Evolutionary conservation across 306 rosid genomes (phyloP).

Genomic region (Rubus parviflorus): DNA sequence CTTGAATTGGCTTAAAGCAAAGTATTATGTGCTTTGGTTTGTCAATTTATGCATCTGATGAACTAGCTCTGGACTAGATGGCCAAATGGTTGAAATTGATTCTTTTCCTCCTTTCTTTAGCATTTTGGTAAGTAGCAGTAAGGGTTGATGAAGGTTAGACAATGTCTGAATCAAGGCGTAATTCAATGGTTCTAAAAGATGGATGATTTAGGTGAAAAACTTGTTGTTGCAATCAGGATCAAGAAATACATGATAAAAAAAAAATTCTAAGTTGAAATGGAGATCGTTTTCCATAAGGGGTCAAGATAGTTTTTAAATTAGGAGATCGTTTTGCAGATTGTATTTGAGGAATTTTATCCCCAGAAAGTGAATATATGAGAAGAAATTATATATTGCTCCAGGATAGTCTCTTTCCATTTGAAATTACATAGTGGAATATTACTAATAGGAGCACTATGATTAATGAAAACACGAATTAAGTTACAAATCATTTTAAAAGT

Average conservation of each 20-base stretch:
- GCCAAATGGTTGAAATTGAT: neutral
- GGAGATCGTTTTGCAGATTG: neutral
- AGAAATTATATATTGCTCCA: neutral
- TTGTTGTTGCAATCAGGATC: neutral
- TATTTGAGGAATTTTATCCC: neutral
- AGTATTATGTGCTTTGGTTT: neutral
- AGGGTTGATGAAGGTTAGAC: neutral
- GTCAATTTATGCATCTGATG: neutral
- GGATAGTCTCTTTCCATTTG: neutral
- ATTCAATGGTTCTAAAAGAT: neutral
- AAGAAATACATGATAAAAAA: neutral
- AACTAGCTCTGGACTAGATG: neutral
- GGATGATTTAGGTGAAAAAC: neutral
- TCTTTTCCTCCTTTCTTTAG: neutral
- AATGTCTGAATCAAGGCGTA: neutral
- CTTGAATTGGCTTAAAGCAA: neutral
- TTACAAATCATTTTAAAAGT: neutral
- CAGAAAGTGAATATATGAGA: neutral
- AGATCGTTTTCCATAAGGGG: neutral
- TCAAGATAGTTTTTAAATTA: neutral
- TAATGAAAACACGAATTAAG: neutral
- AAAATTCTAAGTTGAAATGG: neutral
- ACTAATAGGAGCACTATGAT: neutral
- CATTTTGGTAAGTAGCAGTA: neutral
- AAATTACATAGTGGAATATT: neutral